Evolutionary conservation across 306 rosid genomes (phyloP).

Genomic region (Albizia julibrissin): DNA sequence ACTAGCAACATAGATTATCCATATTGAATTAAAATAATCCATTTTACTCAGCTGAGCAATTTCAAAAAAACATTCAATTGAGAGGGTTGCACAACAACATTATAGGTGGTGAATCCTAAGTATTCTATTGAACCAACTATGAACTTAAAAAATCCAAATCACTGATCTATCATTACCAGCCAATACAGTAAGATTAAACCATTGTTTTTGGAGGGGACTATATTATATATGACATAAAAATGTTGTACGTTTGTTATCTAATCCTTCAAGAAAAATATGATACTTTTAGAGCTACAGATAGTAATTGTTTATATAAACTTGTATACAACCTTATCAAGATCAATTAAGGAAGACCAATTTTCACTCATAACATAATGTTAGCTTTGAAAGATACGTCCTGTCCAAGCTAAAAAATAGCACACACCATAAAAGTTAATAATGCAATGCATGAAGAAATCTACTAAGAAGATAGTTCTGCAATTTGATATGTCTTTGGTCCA

Average conservation of each 20-base stretch:
- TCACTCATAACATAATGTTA: neutral
- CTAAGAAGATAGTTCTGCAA: neutral
- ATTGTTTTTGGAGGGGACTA: neutral
- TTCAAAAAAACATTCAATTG: no score
- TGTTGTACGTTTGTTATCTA: neutral
- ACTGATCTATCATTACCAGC: neutral
- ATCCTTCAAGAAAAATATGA: neutral
- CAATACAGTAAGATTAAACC: neutral
- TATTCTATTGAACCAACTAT: neutral
- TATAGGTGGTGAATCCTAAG: neutral
- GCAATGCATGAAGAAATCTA: neutral
- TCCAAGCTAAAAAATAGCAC: neutral
- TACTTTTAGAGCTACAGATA: neutral
- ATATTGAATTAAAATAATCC: no score
- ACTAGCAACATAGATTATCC: no score
- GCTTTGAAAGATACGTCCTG: neutral
- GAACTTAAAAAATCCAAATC: neutral
- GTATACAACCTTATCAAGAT: neutral
- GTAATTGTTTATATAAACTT: neutral
- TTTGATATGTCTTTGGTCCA: no score
- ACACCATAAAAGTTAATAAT: neutral
- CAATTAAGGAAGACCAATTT: neutral
- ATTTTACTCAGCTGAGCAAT: no score
- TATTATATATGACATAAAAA: no score
- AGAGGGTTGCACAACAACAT: neutral